Base-by-base conservation (phyloP, 495 filamentous ascomycete species). In the Bathelium albidoporum region DNA sequence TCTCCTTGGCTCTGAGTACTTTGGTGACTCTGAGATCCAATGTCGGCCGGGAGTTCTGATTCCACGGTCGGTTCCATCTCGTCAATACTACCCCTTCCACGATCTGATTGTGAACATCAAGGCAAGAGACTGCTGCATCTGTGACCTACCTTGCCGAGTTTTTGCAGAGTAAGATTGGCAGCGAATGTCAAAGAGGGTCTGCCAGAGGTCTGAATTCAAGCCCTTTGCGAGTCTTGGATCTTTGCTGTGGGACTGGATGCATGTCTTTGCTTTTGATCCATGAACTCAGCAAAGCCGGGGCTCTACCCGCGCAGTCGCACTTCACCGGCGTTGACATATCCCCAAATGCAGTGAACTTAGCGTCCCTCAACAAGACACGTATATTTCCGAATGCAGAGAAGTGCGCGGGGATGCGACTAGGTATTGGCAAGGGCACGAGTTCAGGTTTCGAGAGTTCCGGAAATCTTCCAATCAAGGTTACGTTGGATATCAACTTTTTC, bases 161-260 rank as follows among this genome's bases (percentile, higher is more conserved):
- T n/a, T 32, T 71, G 58, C 59, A 18, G 18, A n/a, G 20, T 20
- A 32, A 41, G 0, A 32, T 16, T 7, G 31, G 24, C 2, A 2
- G 34, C 2, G 41, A 29, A 64, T 39, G 12, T 16, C 26, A 41
- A 59, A 55, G 45, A 58, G 24, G 22, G 0, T 41, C 43, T 55
- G 7, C 26, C 9, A 26, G 29, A 28, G 49, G 49, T 11, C 10
- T 2, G 3, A 9, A 2, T 11, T 29, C 22, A 9, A 5, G 20
- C 5, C 41, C 22, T 16, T 65, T 94, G 7, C 81, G 79, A 32
- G 79, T 97, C 26, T 70, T 97, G 1, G 94, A 98, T 73, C 74
- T 96, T 29, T 97, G 94, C 72, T 89, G 89, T 0, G 94, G 94
- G 2, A 89, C 89, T 20, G 94, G 94, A 31, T 97, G 94, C 73